Conservation (phyloP, 768 basidiomycete species). For the Mycena metata region DNA sequence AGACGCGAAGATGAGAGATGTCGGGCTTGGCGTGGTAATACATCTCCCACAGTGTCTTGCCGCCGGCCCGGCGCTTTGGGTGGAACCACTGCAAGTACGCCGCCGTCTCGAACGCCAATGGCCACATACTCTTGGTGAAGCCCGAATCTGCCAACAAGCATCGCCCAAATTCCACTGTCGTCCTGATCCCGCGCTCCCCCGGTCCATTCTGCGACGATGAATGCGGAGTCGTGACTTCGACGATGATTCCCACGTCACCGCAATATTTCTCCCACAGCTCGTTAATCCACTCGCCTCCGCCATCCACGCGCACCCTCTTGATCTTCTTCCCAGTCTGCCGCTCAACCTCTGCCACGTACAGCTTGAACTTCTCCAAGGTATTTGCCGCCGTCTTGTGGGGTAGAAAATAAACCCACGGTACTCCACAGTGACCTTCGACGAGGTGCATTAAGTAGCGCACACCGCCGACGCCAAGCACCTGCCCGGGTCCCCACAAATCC, state of each 20-base stretch:
- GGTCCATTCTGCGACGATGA: constrained; percentile 49
- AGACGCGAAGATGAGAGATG: constrained; percentile 46
- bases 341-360: constrained; percentile 10
- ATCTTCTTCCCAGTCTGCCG: constrained; percentile 17
- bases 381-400: constrained; percentile 4
- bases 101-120: constrained; percentile 29
- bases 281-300: constrained; percentile 23
- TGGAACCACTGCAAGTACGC: constrained; percentile 37
- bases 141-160: constrained; percentile 41
- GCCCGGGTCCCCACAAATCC: constrained; percentile 27
- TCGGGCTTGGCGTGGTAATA: constrained; percentile 35
- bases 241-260: constrained; percentile 14
- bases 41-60: constrained; percentile 26
- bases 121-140: constrained; percentile 42
- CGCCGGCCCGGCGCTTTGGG: constrained; percentile 14
- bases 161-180: constrained; percentile 43
- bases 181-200: constrained; percentile 45
- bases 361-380: constrained; percentile 12
- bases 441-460: constrained; percentile 3
- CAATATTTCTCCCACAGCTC: not conserved
- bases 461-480: constrained; percentile 1
- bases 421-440: constrained; percentile 15
- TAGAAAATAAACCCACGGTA: constrained; percentile 8
- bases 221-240: constrained; percentile 45
- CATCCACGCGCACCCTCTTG: constrained; percentile 13